A percentile compares a stretch with the other conserved stretches of the same genome.
phyloP scores from a whole-genome alignment of 371 early-diverging fungal species.

The Saksenaea oblongispora region DNA sequence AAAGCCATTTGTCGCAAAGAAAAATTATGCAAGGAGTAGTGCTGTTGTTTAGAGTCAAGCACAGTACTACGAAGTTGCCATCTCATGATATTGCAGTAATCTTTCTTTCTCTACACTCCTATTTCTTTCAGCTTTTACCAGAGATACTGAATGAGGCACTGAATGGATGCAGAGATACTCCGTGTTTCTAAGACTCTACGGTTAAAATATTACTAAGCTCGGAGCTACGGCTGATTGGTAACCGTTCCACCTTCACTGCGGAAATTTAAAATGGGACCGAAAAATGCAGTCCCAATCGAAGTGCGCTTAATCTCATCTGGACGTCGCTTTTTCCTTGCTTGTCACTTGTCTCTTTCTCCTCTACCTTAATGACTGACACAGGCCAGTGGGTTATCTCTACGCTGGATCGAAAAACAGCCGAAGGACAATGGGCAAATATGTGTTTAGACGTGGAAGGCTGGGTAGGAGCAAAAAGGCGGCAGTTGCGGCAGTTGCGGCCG shows the following conservation, averaged over 20 bases:
- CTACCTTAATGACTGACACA: slow-evolving; percentile 17
- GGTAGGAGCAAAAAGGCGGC: slow-evolving; percentile 23
- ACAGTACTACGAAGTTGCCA: no score
- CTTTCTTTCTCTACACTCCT: no score
- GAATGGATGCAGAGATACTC: no score
- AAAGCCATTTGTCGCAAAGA: no score
- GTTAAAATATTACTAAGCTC: no score
- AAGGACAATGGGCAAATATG: slow-evolving; percentile 11
- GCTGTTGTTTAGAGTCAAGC: no score
- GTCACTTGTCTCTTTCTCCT: neutral
- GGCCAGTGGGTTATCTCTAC: slow-evolving; percentile 22
- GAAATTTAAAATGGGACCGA: neutral
- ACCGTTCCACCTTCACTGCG: neutral
- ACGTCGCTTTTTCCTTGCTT: slow-evolving; percentile 6
- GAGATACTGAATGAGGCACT: no score
- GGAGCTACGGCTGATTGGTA: no score
- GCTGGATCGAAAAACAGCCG: neutral
- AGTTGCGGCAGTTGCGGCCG: neutral
- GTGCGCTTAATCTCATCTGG: neutral
- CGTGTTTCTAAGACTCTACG: no score
- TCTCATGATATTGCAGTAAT: no score
- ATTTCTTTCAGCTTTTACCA: no score
- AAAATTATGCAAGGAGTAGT: no score
- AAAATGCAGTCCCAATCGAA: neutral
- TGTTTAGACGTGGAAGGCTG: slow-evolving; percentile 48